Base-by-base conservation (phyloP, 352 stramenopile species). In the Phytophthora constricta region DNA sequence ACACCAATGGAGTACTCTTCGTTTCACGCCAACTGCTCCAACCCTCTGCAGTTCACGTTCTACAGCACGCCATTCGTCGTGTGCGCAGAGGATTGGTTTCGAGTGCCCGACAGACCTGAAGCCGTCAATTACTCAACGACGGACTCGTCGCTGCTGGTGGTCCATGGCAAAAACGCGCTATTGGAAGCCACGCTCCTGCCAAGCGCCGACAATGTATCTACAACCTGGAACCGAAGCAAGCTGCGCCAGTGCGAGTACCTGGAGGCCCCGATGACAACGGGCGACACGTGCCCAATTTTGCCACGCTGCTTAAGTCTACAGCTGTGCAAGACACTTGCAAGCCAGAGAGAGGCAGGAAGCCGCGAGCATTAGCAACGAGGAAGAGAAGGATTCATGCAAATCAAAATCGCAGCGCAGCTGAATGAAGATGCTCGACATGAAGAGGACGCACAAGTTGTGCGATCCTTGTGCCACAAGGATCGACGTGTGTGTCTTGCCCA, bases 1-100 rank as follows among this genome's bases (percentile, higher is more conserved):
- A 33, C 47, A 5, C 60, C 74, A 10, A 22, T 54, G 11, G 47
- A 69, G 8, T 77, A 77, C 46, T 42, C 27, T 11, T 45, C 53
- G 7, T 87, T 85, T 28, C 19, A 53, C 37, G 55, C 74, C 9
- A 58, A 61, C 4, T 85, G 79, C 34, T 48, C 43, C 26, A 68
- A 67, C 42, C 71, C 68, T 20, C 20, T 87, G 25, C 68, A 85
- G 58, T 65, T 87, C 22, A 39, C 66, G 7, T 85, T 84, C 42
- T 52, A 74, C 14, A 52, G 46, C 23, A 26, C 22, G 14, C 68
- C 76, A 28, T 83, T 79, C 41, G 65, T 77, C 4, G 27, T 77
- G 31, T 84, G 65, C 23, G 67, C 68, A 0, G 73, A 77, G 31
- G 70, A 79, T 54, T 76, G 67, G 66, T 58, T 82, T 57, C 58